Conservation (phyloP, 106 monocot genomes). For the Iris macrosiphon region DNA sequence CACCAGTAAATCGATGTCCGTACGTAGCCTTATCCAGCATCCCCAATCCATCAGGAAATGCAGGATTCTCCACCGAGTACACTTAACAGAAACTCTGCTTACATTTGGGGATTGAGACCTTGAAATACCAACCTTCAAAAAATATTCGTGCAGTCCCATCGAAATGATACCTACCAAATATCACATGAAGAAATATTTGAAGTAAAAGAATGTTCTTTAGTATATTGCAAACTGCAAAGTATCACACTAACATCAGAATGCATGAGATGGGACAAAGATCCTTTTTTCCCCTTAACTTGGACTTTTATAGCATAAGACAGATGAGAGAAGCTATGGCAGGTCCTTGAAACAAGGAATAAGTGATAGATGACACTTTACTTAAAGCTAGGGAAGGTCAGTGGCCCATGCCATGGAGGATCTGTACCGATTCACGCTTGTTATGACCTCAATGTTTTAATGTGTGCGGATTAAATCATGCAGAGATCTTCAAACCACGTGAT, state of each 20-base stretch:
- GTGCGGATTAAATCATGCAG: too few species aligned
- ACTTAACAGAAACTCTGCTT: slow-evolving; percentile 94
- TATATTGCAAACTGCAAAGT: neutral
- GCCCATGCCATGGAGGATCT: too few species aligned
- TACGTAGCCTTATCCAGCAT: slow-evolving; percentile 36
- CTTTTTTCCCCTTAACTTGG: neutral
- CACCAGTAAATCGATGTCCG: slow-evolving; percentile 71
- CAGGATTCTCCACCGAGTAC: slow-evolving; percentile 93
- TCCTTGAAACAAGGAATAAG: too few species aligned
- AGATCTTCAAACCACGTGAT: too few species aligned
- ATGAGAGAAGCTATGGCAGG: too few species aligned
- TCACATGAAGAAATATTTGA: neutral
- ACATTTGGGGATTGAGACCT: slow-evolving; percentile 74
- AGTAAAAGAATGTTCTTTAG: neutral
- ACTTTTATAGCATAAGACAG: too few species aligned
- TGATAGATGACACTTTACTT: too few species aligned
- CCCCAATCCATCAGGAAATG: slow-evolving; percentile 65
- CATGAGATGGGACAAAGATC: neutral
- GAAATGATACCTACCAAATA: slow-evolving; percentile 71
- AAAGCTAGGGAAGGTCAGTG: too few species aligned
- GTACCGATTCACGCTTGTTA: too few species aligned
- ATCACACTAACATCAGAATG: too few species aligned
- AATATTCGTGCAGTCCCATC: slow-evolving; percentile 68
- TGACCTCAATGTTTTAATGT: too few species aligned
- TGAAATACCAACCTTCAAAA: slow-evolving; percentile 98